Evolutionary conservation across 1,284 basidiomycete genomes (phyloP), one percentile per base, ranked within the genome.

Genomic region (Leccinum subatratum): DNA sequence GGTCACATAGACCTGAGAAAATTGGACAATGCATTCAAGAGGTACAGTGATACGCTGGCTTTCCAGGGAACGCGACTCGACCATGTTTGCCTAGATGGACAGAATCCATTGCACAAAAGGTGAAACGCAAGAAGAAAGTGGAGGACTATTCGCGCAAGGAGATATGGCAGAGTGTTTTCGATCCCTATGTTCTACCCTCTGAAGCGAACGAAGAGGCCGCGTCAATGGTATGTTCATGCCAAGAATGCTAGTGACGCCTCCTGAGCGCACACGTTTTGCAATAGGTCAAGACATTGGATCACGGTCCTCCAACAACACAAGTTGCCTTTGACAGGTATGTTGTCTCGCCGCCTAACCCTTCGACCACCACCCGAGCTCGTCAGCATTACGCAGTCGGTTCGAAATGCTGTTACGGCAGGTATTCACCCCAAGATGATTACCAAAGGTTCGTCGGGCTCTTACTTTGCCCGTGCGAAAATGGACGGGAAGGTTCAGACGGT

Each of bases 351-450:
- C 16, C 18, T 51, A 5, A 16, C 48, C 37, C 28, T 45, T 61
- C 7, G 56, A 58, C 20, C 64, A 37, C 45, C 62, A 42, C 66
- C 64, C 62, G 67, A 67, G 28, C 56, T 68, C 42, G 66, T 34
- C 64, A 92, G 90, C 62, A 73, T 91, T 14, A 85, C 87, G 12
- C 80, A 87, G 71, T 84, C 86, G 54, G 87, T 94, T 34, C 86
- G 84, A 72, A 80, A 78, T 65, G 90, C 92, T 12, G 92, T 95
- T 71, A 70, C 79, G 5, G 87, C 89, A 42, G 92, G 91, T 16
- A 83, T 93, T 60, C 92, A 95, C 71, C 94, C 94, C 2, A 93
- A 93, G 75, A 91, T 95, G 85, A 95, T 95, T 64, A 79, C 84
- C 5, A 94, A 94, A 72, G 93, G 93, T 11, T 93, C 91, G 3